phyloP scores from a whole-genome alignment of 2,329 filamentous ascomycete species.

The Nothomitra cinnamomea region DNA sequence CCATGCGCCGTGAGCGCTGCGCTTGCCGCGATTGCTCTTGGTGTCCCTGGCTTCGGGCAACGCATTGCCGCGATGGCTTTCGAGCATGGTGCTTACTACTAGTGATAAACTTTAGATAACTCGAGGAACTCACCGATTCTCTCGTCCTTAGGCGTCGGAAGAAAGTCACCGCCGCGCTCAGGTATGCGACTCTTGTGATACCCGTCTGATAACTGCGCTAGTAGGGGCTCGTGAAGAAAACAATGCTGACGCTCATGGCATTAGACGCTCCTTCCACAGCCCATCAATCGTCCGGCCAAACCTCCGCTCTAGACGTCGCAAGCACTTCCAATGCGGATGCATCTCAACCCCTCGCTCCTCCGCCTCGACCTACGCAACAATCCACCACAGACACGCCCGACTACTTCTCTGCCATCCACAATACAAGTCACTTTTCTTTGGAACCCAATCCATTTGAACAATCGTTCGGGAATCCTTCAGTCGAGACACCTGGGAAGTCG shows the following conservation, averaged over 20 bases:
- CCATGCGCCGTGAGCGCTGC: not conserved
- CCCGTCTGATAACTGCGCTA: not conserved
- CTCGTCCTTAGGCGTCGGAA: not conserved
- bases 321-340: constrained; percentile 36
- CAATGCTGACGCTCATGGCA: not conserved
- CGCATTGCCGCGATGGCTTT: too few relatives aligned
- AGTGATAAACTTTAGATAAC: not conserved
- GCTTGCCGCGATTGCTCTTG: not conserved
- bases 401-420: constrained; percentile 31
- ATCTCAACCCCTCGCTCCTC: constrained; percentile 51
- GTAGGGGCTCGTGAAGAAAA: not conserved
- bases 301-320: constrained; percentile 25
- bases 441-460: constrained; percentile 97
- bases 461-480: constrained; percentile 55
- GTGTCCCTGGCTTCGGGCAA: not conserved
- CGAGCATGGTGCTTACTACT: not conserved
- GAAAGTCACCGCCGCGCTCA: constrained; percentile 2
- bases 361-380: constrained; percentile 41
- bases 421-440: constrained; percentile 40
- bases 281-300: constrained; percentile 25
- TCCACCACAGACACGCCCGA: constrained; percentile 28
- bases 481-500: constrained; percentile 63
- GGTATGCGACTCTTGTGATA: not conserved
- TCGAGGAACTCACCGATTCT: not conserved
- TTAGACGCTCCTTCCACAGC: not conserved